These are phyloP conservation scores for Ilyonectria destructans DNA, from an alignment of 2,329 filamentous ascomycete genomes.

Conservation along the genomic window DNA sequence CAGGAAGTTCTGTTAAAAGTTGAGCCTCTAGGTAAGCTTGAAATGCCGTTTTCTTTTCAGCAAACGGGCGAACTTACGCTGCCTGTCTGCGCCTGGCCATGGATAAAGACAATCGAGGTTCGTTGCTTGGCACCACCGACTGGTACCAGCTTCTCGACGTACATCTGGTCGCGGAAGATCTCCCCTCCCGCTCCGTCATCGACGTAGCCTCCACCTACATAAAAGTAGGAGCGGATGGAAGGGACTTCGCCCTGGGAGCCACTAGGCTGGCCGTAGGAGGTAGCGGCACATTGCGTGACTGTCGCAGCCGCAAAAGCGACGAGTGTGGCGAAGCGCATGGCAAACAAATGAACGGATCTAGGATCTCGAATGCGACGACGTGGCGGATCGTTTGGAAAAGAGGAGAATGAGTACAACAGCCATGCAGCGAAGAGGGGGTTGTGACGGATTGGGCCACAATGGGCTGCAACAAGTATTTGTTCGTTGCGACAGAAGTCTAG, in stretches of 20 bases:
- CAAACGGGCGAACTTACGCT: conserved; percentile 25
- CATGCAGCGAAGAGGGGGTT: too few species aligned
- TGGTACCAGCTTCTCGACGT: conserved; percentile 43
- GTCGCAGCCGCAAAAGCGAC: neutral
- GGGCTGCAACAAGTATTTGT: too few species aligned
- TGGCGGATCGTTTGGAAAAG: too few species aligned
- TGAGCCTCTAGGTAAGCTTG: neutral
- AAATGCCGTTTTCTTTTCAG: neutral
- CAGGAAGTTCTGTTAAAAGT: conserved; percentile 38
- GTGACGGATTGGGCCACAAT: too few species aligned
- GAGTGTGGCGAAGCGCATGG: too few species aligned
- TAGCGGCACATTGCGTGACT: too few species aligned
- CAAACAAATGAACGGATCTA: too few species aligned
- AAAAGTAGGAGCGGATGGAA: conserved; percentile 41
- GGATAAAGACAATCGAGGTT: conserved; percentile 43
- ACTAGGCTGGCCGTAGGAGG: neutral
- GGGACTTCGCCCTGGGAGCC: conserved; percentile 27
- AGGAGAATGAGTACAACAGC: too few species aligned
- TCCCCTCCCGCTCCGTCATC: conserved; percentile 39
- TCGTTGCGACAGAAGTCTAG: too few species aligned
- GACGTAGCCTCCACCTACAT: conserved; percentile 40
- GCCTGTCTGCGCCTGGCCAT: conserved; percentile 44
- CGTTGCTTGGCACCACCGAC: conserved; percentile 28
- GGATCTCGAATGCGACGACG: too few species aligned
- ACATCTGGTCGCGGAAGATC: conserved; percentile 46